Conservation (phyloP, 1,284 basidiomycete species). For the Meira nashicola region DNA sequence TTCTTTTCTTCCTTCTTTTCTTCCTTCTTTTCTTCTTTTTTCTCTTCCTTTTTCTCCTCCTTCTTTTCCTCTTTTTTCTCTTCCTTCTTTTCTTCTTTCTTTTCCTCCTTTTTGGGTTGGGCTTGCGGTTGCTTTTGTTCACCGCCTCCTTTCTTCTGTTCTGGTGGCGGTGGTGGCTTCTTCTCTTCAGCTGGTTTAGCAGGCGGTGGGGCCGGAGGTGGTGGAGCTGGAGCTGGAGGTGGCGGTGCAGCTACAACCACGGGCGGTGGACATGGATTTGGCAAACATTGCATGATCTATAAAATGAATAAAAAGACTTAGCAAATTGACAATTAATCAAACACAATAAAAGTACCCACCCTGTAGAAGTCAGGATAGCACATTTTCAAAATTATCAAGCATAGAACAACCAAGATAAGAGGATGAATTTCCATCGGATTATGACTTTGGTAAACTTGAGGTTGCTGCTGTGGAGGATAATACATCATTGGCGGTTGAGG, state of each 20-base stretch:
- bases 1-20: neutral
- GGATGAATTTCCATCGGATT: neutral
- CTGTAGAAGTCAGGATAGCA: slow-evolving; percentile 2
- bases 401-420: neutral
- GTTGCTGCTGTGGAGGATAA: neutral
- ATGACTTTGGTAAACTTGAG: neutral
- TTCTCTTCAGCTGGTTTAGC: neutral
- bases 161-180: neutral
- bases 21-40: neutral
- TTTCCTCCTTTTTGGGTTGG: slow-evolving; percentile 4
- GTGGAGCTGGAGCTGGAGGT: neutral
- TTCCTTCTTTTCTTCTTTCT: slow-evolving; percentile 2
- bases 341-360: neutral
- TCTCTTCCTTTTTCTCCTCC: neutral
- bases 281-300: too few relatives aligned
- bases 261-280: too few relatives aligned
- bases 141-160: neutral
- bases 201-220: neutral
- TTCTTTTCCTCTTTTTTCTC: neutral
- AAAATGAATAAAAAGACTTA: too few relatives aligned
- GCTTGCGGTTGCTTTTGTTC: neutral
- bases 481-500: neutral
- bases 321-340: too few relatives aligned
- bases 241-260: too few relatives aligned
- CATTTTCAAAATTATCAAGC: neutral